Base-by-base conservation (phyloP, 176 grass and related monocot genomes). In the Elymus sibiricus region DNA sequence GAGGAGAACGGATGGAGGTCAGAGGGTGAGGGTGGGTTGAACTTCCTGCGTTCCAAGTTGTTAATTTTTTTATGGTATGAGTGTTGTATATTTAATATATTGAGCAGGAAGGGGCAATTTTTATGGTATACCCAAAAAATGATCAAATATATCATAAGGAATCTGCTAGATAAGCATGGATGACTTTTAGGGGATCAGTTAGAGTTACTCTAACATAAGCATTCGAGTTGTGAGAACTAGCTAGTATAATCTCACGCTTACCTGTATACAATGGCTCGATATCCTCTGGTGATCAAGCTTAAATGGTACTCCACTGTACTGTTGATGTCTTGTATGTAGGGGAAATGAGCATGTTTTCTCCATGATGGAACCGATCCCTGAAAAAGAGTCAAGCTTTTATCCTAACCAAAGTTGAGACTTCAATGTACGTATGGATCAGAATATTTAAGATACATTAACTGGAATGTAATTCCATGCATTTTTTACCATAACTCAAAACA, bases 211-310 rank as follows among this genome's bases (percentile, higher is more conserved):
- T 25, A 61, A 11, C 10, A n/a, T 61, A 25, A 25, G 9, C 6
- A 58, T 9, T 25, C 58, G 0, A 61, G 22, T 25, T 3, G 3
- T 11, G 2, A 61, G 55, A 19, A 58, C 2, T 3, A 9, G 55
- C 55, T 22, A 58, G 7, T 58, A 58, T 58, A 58, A 58, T 2
- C 21, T 11, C 22, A 25, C 22, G 2, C 58, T 77, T 64, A 88
- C 91, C 85, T 93, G 79, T 91, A 94, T 6, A 88, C 55, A 4
- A 94, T 49, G 55, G 79, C 82, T 51, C 74, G 83, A 38, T 86
- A 91, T n/a, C 88, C 92, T 27, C n/a, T 80, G 4, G 27, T 83
- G 5, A 68, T 68, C 6, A 94, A 28, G 29, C 74, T 75, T 2
- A 22, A 31, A 79, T 94, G 92, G 76, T 89, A 85, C 15, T 31